phyloP scores from a whole-genome alignment of 2,329 filamentous ascomycete species.

The Hortaea werneckii region DNA sequence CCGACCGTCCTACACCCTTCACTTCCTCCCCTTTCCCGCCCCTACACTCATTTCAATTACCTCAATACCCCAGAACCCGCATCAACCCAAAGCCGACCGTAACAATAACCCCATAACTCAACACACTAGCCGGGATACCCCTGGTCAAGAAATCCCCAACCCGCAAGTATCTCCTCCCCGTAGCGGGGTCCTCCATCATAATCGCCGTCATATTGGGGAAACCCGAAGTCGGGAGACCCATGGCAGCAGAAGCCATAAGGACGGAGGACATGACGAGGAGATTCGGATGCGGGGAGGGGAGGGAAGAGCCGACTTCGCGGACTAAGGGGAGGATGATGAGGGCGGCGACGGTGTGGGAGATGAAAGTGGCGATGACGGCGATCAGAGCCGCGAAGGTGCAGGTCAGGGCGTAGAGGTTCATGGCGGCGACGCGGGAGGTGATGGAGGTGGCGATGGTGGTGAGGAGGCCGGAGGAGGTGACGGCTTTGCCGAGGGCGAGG shows the following conservation, averaged over 20 bases:
- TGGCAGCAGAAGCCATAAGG: slow-evolving; percentile 94
- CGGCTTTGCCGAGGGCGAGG: slow-evolving; percentile 82
- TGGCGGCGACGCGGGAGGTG: slow-evolving; percentile 59
- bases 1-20: too few relatives aligned
- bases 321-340: slow-evolving; percentile 90
- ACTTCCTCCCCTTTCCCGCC: not conserved
- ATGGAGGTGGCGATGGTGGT: slow-evolving; percentile 78
- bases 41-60: not conserved
- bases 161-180: slow-evolving; percentile 79
- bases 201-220: slow-evolving; percentile 99
- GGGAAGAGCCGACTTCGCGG: slow-evolving; percentile 68
- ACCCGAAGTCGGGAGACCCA: slow-evolving; percentile 89
- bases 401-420: slow-evolving; percentile 77
- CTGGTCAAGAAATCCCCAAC: slow-evolving; percentile 92
- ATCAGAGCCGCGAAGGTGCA: slow-evolving; percentile 79
- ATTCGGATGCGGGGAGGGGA: slow-evolving; percentile 88
- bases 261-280: slow-evolving; percentile 90
- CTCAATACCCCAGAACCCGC: slow-evolving; percentile 55
- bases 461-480: slow-evolving; percentile 83
- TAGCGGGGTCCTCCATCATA: slow-evolving; percentile 94
- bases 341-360: slow-evolving; percentile 92
- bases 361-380: slow-evolving; percentile 90
- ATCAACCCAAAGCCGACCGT: slow-evolving; percentile 87
- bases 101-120: slow-evolving; percentile 72
- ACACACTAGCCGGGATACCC: slow-evolving; percentile 77